Evolutionary conservation across 352 stramenopile species (phyloP), one percentile per base, ranked within the genome.

Genomic region (Plasmopara viticola): DNA sequence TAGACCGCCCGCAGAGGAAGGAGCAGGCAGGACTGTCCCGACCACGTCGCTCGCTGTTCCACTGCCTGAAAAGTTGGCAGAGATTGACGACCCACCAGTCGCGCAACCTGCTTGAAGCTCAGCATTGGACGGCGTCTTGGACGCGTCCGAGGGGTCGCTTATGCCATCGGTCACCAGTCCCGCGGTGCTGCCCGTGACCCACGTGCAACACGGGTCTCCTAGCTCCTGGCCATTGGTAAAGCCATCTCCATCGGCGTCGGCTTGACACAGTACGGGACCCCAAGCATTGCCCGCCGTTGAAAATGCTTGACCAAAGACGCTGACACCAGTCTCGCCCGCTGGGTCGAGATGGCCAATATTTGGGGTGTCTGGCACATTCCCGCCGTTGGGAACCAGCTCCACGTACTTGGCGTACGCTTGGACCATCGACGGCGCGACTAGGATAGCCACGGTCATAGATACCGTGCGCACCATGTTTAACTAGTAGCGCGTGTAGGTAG

Each of bases 201-300:
- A 94, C 44, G 64, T 74, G 59, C 84, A 95, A 67, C 85, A 90
- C 12, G 83, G 80, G 44, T 95, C 84, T 29, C 84, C 82, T 4
- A 95, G 73, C 45, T 95, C 84, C 57, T 89, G 68, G 34, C 84
- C 84, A 57, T 95, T 95, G 12, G 75, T 90, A 60, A 82, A 84
- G 15, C 85, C 85, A 48, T 95, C 85, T 50, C 73, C 75, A 51
- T 95, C 85, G 28, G 77, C 69, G 58, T 95, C 85, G 30, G 66
- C 57, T 40, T 78, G 35, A 46, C 84, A 95, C 20, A 95, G 54
- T 17, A 53, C 35, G 5, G 44, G 35, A 13, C 52, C 78, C 84
- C 84, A 91, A 2, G 53, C 43, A 50, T 74, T 57, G 9, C 70
- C 72, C 0, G 70, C 72, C 7, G 52, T 65, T 2, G 53, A 64